Evolutionary conservation across 2,329 filamentous ascomycete genomes (phyloP), one percentile per base, ranked within the genome.

Genomic region (Fusarium burgessii): DNA sequence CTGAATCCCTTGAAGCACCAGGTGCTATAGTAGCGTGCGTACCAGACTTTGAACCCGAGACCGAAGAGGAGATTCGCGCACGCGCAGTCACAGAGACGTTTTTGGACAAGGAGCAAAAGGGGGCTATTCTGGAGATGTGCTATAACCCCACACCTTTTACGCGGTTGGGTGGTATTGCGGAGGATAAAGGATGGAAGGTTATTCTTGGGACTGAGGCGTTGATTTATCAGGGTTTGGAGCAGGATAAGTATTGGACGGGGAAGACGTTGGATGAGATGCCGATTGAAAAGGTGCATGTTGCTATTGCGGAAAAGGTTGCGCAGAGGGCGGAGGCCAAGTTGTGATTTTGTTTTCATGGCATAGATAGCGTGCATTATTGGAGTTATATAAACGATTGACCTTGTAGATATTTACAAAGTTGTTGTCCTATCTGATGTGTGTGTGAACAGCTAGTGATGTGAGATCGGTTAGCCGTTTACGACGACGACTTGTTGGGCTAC

Each of bases 101-200:
- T 50, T 71, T 86, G 14, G 62, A 68, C 35, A 84, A 84, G 78
- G 77, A 83, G 18, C 81, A 86, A 66, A 91, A 91, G 80, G 92
- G 91, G 10, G 89, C 89, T 10, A 88, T 95, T 61, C 79, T 95
- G 65, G 92, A 95, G 80, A 95, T 95, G 92, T 94, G 92, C 83
- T 95, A 95, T 78, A 93, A 94, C 77, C 93, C 93, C 0, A 83
- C 85, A 5, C 90, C 91, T 0, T 90, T 88, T 78, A 95, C 93
- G 1, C 84, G 87, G 71, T 87, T 94, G 51, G 89, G 88, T 2
- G 86, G 84, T 45, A 74, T 94, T 43, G 88, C 90, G 0, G 85
- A 88, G 74, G 80, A 82, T 5, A 84, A 84, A 13, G 90, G 90
- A 0, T 94, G 92, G 92, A 87, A 90, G 79, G 89, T 94, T 2